Evolutionary conservation across 2,329 filamentous ascomycete species (phyloP).

Genomic region (Exophiala sp.): DNA sequence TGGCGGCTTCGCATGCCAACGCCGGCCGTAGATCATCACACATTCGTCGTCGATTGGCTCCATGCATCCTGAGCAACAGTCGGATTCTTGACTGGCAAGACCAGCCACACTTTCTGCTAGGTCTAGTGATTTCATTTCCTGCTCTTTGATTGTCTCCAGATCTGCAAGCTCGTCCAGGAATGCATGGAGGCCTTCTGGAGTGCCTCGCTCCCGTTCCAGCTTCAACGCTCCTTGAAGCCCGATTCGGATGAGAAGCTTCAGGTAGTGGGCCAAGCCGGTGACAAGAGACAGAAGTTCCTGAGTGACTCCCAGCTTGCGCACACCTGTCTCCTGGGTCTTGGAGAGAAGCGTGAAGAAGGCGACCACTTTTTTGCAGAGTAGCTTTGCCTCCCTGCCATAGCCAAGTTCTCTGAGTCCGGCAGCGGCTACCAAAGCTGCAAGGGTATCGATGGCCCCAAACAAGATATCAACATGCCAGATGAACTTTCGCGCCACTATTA

Average conservation of each 20-base stretch:
- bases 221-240: conserved; percentile 90
- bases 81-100: conserved; percentile 71
- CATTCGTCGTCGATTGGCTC: conserved; percentile 95
- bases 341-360: conserved; percentile 94
- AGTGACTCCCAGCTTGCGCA: conserved; percentile 87
- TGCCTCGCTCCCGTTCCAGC: conserved; percentile 77
- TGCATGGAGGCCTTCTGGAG: conserved; percentile 69
- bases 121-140: conserved; percentile 64
- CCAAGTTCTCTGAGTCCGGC: conserved; percentile 78
- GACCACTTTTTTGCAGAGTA: conserved; percentile 99
- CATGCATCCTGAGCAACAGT: conserved; percentile 77
- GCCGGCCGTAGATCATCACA: conserved; percentile 66
- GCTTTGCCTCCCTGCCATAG: conserved; percentile 92
- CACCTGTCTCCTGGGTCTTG: conserved; percentile 88
- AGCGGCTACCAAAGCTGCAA: conserved; percentile 69
- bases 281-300: conserved; percentile 97
- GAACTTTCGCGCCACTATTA: conserved; percentile 91
- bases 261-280: conserved; percentile 91
- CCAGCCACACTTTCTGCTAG: conserved; percentile 62
- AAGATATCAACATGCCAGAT: conserved; percentile 94
- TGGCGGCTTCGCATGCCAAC: conserved; percentile 70
- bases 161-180: conserved; percentile 82
- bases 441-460: conserved; percentile 80
- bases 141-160: conserved; percentile 71
- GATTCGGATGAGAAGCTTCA: conserved; percentile 95